Evolutionary conservation across 192 early-diverging fungal genomes (phyloP).

Genomic region (Entomortierella parvispora): DNA sequence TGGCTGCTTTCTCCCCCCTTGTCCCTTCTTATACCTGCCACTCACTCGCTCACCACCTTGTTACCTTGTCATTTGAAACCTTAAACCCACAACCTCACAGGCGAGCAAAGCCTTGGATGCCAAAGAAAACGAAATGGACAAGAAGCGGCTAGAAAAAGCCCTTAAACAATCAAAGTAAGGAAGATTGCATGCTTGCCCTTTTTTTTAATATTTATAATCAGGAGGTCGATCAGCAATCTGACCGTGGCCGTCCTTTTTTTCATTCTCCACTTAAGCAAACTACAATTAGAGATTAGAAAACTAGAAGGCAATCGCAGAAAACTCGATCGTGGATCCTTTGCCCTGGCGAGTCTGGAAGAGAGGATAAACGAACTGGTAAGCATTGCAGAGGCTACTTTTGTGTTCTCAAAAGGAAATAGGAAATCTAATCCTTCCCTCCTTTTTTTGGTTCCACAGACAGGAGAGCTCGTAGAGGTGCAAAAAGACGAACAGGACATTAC

Average conservation of each 20-base stretch:
- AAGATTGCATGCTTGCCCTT: neutral
- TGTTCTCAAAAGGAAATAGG: too few species aligned
- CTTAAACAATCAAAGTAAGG: conserved; percentile 66
- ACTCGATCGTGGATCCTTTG: conserved; percentile 33
- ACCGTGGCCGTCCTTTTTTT: too few species aligned
- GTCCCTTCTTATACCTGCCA: too few species aligned
- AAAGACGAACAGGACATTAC: conserved; percentile 58
- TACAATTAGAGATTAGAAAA: conserved; percentile 52
- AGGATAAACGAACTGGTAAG: conserved; percentile 20
- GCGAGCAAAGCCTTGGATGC: conserved; percentile 69
- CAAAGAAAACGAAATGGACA: conserved; percentile 69
- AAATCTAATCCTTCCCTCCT: neutral
- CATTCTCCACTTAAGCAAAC: conserved; percentile 32
- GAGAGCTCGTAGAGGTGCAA: conserved; percentile 29
- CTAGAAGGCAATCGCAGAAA: conserved; percentile 48
- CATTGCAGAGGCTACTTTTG: too few species aligned
- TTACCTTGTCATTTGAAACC: too few species aligned
- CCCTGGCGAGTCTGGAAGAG: conserved; percentile 28
- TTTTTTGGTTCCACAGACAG: neutral
- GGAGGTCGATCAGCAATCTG: too few species aligned
- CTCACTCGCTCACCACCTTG: too few species aligned
- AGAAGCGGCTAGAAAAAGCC: conserved; percentile 70
- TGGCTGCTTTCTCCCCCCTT: too few species aligned
- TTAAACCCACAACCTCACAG: too few species aligned
- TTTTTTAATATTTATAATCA: too few species aligned